Conservation (phyloP, 495 filamentous ascomycete genomes). For the Apodospora peruviana region DNA sequence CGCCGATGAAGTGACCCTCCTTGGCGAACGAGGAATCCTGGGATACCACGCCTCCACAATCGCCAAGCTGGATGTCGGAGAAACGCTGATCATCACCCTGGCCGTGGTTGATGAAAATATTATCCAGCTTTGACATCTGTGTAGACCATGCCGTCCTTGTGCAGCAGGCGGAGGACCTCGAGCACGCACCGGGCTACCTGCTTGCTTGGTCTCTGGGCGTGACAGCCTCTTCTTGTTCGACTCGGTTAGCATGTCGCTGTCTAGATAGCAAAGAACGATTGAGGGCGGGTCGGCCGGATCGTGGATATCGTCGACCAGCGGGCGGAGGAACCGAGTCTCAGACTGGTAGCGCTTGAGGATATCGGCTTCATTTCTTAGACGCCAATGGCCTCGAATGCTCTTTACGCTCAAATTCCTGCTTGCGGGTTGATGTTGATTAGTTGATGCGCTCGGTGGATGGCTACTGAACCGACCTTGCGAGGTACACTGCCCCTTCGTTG, state of each 20-base stretch:
- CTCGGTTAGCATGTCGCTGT: constrained; percentile 30
- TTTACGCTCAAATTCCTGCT: constrained; percentile 28
- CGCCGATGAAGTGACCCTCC: constrained; percentile 32
- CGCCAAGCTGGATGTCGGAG: constrained; percentile 34
- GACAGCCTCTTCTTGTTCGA: constrained; percentile 30
- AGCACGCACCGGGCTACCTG: constrained; percentile 34
- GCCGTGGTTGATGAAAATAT: constrained; percentile 37
- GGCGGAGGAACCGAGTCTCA: constrained; percentile 25
- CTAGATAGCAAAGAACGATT: constrained; percentile 38
- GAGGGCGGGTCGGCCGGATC: constrained; percentile 33
- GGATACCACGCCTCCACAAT: constrained; percentile 32
- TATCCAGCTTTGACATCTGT: constrained; percentile 41
- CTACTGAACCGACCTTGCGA: constrained; percentile 27
- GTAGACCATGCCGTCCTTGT: constrained; percentile 35
- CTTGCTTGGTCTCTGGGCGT: constrained; percentile 34
- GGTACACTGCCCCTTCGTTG: constrained; percentile 28
- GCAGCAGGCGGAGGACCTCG: constrained; percentile 31
- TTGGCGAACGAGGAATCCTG: constrained; percentile 29
- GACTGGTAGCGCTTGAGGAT: constrained; percentile 36
- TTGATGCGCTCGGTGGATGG: constrained; percentile 2
- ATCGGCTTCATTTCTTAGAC: constrained; percentile 37
- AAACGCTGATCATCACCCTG: constrained; percentile 22
- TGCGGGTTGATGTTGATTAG: constrained; percentile 4
- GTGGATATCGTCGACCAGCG: constrained; percentile 35
- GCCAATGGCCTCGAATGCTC: constrained; percentile 29